Evolutionary conservation across 176 grass and related monocot species (phyloP).

Genomic region (Miscanthus lutarioriparius): DNA sequence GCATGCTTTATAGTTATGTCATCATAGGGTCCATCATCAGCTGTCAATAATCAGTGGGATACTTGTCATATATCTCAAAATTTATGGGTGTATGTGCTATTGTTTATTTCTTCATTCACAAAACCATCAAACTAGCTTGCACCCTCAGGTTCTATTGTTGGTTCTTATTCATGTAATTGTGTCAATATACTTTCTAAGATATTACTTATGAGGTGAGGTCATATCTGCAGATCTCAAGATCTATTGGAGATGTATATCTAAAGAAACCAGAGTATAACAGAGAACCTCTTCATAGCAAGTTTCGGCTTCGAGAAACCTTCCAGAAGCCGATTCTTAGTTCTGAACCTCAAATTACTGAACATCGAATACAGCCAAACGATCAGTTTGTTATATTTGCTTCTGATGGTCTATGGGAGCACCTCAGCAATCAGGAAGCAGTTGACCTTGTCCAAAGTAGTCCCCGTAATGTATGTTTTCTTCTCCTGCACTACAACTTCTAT

Average conservation of each 20-base stretch:
- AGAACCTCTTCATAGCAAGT: constrained; percentile 75
- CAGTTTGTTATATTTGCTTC: constrained; percentile 96
- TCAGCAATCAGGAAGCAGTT: constrained; percentile 90
- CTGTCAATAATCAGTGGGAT: constrained; percentile 5
- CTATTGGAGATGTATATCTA: constrained; percentile 86
- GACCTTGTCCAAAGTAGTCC: constrained; percentile 72
- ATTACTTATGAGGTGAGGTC: constrained; percentile 11
- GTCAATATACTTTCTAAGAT: background rate
- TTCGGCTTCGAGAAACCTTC: constrained; percentile 69
- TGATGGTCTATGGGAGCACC: constrained; percentile 89
- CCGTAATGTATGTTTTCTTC: constrained; percentile 64
- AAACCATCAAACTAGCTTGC: background rate
- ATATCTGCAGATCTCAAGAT: constrained; percentile 79
- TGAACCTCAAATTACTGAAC: constrained; percentile 70
- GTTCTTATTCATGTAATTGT: background rate
- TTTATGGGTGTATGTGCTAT: constrained; percentile 4
- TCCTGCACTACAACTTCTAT: constrained; percentile 6
- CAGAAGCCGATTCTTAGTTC: constrained; percentile 76
- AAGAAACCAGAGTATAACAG: constrained; percentile 80
- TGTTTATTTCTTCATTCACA: background rate
- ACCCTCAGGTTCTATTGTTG: background rate
- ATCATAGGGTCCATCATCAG: constrained; percentile 35
- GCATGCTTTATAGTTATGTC: constrained; percentile 23
- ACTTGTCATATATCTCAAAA: constrained; percentile 17
- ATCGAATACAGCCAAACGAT: constrained; percentile 64